Evolutionary conservation across 768 basidiomycete genomes (phyloP), one percentile per base, ranked within the genome.

Genomic region (Termitomyces heimii): DNA sequence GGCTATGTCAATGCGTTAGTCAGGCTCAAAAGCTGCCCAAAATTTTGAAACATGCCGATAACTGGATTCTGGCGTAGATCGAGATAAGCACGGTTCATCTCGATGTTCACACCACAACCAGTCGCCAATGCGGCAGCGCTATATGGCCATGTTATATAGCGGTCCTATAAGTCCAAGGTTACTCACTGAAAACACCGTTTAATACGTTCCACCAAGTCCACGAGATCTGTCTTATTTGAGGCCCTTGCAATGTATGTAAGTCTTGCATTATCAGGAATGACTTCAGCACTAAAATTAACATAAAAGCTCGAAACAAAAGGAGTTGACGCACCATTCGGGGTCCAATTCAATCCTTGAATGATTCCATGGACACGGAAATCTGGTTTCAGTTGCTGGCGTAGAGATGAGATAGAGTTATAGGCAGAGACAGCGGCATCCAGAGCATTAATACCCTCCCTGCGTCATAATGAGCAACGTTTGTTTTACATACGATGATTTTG

Each of bases 301-400:
- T 31, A 5, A 57, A 40, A 57, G 45, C 24, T 52, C 12, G 43
- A 10, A 20, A 18, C 22, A 16, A 20, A 57, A 50, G 29, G 6
- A 8, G 45, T 18, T n/a, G n/a, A 2, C 77, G 58, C 63, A 88
- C 89, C 83, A 66, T 93, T 93, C 2, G 85, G 73, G 13, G 79
- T 71, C 79, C 87, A 85, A 61, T 87, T 75, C 34, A 79, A 79
- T 32, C 89, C 89, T 61, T 83, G 73, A 32, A 94, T 77, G 49
- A 90, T 76, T 3, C 93, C 91, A 64, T 93, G 88, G 7, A 94
- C 76, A 24, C 93, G 85, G 61, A 86, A 81, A 46, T 86, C 82
- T 0, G 94, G 93, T 67, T 85, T 85, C 58, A 93, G 84, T 72
- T 96, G 94, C 69, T 96, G 94, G 13, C 94, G 82, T 47, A 96